A percentile compares a stretch with the other conserved stretches of the same genome.
phyloP scores from a whole-genome alignment of 139 green algal species.

The Chlamydomonas eustigma region DNA sequence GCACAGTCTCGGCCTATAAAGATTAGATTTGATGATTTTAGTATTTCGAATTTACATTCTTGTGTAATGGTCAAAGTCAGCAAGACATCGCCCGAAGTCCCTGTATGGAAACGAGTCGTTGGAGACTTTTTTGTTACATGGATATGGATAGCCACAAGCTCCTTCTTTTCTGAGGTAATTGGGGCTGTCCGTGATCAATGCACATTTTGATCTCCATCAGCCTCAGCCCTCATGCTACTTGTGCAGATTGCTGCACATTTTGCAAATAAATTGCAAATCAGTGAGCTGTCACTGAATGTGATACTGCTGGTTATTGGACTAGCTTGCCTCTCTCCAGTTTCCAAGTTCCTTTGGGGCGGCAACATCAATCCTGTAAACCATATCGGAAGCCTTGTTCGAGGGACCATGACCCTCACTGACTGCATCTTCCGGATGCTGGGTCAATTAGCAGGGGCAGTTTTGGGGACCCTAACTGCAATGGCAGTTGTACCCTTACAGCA shows the following conservation, averaged over 20 bases:
- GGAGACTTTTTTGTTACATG: background rate
- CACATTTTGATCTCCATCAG: background rate
- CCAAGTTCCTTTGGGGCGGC: background rate
- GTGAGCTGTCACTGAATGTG: background rate
- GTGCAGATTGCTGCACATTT: slow-evolving; percentile 1
- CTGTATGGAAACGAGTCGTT: too few species aligned
- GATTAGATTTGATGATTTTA: too few species aligned
- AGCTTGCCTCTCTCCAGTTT: background rate
- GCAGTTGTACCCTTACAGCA: background rate
- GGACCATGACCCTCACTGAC: background rate
- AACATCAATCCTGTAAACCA: background rate
- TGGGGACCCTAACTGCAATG: background rate
- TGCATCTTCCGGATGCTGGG: background rate
- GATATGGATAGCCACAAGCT: slow-evolving; percentile 1
- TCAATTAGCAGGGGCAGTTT: background rate
- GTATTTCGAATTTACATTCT: too few species aligned
- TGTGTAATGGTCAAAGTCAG: too few species aligned
- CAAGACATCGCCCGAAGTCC: too few species aligned
- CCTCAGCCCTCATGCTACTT: background rate
- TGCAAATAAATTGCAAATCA: background rate
- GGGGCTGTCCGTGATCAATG: background rate
- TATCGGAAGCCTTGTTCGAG: background rate
- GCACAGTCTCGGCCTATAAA: too few species aligned
- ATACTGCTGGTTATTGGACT: slow-evolving; percentile 2
- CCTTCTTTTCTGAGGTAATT: background rate